These are phyloP conservation scores for Crithidia mellificae DNA, from an alignment of 208 protist genomes.

Conservation along the genomic window DNA sequence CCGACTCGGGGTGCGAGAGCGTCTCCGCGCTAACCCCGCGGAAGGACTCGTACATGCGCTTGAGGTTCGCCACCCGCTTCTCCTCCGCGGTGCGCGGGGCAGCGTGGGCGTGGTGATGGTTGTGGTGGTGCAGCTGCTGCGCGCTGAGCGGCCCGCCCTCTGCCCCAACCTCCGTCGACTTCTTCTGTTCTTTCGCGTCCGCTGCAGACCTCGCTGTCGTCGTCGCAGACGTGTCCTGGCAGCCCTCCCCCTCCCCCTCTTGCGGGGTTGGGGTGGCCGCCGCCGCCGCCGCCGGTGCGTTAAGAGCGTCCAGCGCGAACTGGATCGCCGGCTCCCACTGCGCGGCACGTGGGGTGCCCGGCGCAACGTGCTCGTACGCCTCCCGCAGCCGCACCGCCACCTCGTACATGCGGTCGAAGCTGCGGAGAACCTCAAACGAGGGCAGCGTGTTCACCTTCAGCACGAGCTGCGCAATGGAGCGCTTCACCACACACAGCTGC, in stretches of 20 bases:
- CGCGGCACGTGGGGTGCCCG: conserved; percentile 7
- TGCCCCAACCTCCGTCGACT: too few species aligned
- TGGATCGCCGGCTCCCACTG: conserved; percentile 35
- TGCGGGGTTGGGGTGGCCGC: too few species aligned
- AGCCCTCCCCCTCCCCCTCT: not conserved
- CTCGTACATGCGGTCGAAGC: conserved; percentile 66
- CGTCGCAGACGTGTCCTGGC: not conserved
- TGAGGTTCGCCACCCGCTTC: conserved; percentile 1
- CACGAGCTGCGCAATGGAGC: conserved; percentile 59
- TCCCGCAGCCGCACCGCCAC: conserved; percentile 48
- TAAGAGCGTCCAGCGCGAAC: conserved; percentile 32
- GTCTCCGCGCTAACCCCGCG: conserved; percentile 12
- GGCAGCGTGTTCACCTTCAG: conserved; percentile 73
- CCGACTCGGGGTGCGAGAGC: conserved; percentile 4
- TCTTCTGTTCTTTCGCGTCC: too few species aligned
- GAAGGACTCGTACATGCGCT: conserved; percentile 12
- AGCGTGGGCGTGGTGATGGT: not conserved
- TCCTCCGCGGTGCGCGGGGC: not conserved
- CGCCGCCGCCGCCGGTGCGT: not conserved
- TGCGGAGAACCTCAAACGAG: conserved; percentile 46
- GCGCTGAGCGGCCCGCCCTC: too few species aligned
- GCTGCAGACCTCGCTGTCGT: too few species aligned
- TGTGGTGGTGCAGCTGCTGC: not conserved
- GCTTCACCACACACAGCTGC: conserved; percentile 62
- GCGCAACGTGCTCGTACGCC: not conserved